Conservation (phyloP, 805 yeast genomes). For the Candida alai region DNA sequence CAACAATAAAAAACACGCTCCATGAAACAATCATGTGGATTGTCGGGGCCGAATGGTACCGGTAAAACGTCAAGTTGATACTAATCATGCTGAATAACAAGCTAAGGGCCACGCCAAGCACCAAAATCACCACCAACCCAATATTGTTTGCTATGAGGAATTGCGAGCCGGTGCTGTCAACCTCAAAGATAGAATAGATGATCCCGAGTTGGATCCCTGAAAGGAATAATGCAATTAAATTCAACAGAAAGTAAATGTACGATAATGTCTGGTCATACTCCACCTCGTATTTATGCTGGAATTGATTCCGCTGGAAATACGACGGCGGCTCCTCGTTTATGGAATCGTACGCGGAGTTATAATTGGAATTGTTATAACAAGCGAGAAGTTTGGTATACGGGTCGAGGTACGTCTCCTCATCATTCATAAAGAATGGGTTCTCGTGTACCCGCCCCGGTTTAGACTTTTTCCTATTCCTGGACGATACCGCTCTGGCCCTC, state of each 20-base stretch:
- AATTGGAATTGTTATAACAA: constrained; percentile 4
- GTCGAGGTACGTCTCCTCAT: constrained; percentile 8
- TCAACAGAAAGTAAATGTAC: constrained; percentile 32
- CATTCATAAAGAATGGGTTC: constrained; percentile 4
- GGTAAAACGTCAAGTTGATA: constrained; percentile 29
- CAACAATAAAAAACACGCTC: constrained; percentile 14
- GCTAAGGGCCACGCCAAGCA: constrained; percentile 30
- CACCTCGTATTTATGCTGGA: constrained; percentile 20
- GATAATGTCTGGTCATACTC: constrained; percentile 37
- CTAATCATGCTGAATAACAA: constrained; percentile 32
- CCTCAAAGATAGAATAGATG: constrained; percentile 26
- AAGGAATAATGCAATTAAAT: constrained; percentile 32
- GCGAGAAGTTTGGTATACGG: constrained; percentile 9
- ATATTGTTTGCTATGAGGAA: constrained; percentile 28
- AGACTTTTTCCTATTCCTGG: constrained; percentile 6
- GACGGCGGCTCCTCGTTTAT: constrained; percentile 29
- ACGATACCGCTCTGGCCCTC: neutral
- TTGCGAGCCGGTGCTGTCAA: constrained; percentile 19
- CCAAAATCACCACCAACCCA: constrained; percentile 27
- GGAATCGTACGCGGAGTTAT: constrained; percentile 24
- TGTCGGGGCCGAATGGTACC: constrained; percentile 25
- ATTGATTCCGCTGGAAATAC: constrained; percentile 20
- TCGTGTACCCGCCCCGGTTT: constrained; percentile 9
- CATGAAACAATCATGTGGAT: constrained; percentile 15
- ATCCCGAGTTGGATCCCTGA: constrained; percentile 40